Evolutionary conservation across 257 asterid genomes (phyloP).

Genomic region (Parsonsia alboflavescens): DNA sequence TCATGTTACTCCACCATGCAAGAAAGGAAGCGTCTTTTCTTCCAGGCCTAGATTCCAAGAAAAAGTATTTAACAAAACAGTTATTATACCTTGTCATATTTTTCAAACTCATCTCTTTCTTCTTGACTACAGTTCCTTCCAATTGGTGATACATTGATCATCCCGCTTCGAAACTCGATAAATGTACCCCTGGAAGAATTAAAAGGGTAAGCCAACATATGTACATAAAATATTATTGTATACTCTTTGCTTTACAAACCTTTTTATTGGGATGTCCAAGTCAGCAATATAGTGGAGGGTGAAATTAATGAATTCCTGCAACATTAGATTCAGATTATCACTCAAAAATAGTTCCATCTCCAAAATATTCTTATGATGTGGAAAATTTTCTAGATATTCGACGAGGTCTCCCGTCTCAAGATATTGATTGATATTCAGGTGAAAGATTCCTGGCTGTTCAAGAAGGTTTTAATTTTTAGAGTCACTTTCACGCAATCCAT

Average conservation of each 20-base stretch:
- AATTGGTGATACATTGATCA: constrained; percentile 94
- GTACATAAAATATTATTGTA: not conserved
- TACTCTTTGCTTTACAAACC: constrained; percentile 44
- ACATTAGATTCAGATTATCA: constrained; percentile 24
- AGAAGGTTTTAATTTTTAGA: not conserved
- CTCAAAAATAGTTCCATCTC: not conserved
- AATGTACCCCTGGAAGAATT: constrained; percentile 70
- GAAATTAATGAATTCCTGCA: constrained; percentile 92
- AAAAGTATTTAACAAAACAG: not conserved
- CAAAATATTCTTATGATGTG: not conserved
- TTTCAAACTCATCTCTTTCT: constrained; percentile 90
- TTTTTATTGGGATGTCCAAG: constrained; percentile 91
- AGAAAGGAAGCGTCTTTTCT: not conserved
- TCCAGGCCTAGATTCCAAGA: not conserved
- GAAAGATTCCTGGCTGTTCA: not conserved
- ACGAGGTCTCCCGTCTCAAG: not conserved
- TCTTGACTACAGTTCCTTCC: constrained; percentile 99
- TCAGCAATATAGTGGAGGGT: constrained; percentile 93
- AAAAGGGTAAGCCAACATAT: constrained; percentile 10
- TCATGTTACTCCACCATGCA: constrained; percentile 15
- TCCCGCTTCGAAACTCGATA: constrained; percentile 93
- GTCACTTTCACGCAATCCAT: not conserved
- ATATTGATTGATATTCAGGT: not conserved
- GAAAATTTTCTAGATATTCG: not conserved
- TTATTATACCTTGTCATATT: constrained; percentile 79